Base-by-base conservation (phyloP, 768 basidiomycete genomes). In the Panus rudis region DNA sequence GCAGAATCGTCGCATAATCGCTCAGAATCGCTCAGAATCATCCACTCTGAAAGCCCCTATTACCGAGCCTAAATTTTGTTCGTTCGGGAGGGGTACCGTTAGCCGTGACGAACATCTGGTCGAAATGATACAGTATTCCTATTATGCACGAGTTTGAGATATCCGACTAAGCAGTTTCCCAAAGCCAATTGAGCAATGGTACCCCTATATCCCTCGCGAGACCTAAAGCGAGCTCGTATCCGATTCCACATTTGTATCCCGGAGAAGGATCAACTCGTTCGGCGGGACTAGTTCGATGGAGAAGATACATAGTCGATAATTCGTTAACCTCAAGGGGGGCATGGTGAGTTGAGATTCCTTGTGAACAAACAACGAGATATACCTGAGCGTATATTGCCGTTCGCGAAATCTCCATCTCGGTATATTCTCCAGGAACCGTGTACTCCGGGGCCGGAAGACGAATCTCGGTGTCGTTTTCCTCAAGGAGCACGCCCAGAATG, bases 401-500 rank as follows among this genome's bases (percentile, higher is more conserved):
- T 23, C 84, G 67, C 13, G 73, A 63, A 12, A 78, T 70, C 52
- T 89, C 87, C 72, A 78, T 78, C 54, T 89, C 86, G 0, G 84
- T 83, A 30, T 81, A 73, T 51, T 87, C 84, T 3, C 84, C 85
- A 1, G 80, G 73, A 27, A 78, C 62, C 4, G 53, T 67, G 39
- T 75, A 78, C 42, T 78, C 68, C 1, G 67, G 69, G 0, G 63
- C 69, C 4, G 67, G 59, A 3, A 64, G 55, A 7, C 78, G 66
- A 2, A 58, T 58, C 17, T 84, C 77, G 0, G 60, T 53, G 47
- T 75, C 82, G 50, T 87, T 77, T 55, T 88, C 89, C 52, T 88
- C 82, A 11, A 90, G 52, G 2, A 96, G 61, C 0, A 79, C 73
- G 2, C 86, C 89, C 2, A 92, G 70, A 41, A 93, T 84, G 0